These are phyloP conservation scores for Spirogloea muscicola DNA, from an alignment of 139 green algal genomes.

Conservation along the genomic window DNA sequence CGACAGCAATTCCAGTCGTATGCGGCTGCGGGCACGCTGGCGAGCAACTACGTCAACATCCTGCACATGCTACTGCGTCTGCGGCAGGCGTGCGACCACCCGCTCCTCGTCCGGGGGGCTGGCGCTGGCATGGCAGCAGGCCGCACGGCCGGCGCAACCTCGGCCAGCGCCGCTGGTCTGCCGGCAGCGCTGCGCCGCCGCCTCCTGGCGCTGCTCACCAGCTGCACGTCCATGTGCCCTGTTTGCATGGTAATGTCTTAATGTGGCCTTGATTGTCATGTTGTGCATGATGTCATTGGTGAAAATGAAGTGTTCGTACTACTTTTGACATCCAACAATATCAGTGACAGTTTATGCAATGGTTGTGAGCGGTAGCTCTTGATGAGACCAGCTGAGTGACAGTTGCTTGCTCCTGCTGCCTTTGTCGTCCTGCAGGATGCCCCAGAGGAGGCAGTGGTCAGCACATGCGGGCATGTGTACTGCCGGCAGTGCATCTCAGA, in stretches of 20 bases:
- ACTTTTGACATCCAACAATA: too few species aligned
- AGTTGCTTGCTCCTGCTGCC: too few species aligned
- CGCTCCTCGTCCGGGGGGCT: slow-evolving; percentile 59
- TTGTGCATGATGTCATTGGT: too few species aligned
- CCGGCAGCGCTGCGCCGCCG: too few species aligned
- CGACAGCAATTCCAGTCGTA: slow-evolving; percentile 63
- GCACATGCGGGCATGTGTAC: slow-evolving; percentile 73
- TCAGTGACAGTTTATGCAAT: too few species aligned
- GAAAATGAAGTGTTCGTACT: too few species aligned
- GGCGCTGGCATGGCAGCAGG: neutral
- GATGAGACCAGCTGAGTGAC: too few species aligned
- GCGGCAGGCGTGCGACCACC: slow-evolving; percentile 88
- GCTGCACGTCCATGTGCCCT: too few species aligned
- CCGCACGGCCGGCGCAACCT: neutral
- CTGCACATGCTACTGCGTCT: slow-evolving; percentile 77
- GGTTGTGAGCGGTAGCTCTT: too few species aligned
- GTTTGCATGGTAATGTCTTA: too few species aligned
- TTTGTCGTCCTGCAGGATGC: slow-evolving; percentile 72
- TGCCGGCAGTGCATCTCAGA: slow-evolving; percentile 55
- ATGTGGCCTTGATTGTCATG: too few species aligned
- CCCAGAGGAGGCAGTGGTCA: slow-evolving; percentile 66
- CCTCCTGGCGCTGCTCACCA: too few species aligned
- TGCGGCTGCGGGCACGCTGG: slow-evolving; percentile 58
- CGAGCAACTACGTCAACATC: slow-evolving; percentile 77
- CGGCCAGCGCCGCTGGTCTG: neutral